Base-by-base conservation (phyloP, 2,329 filamentous ascomycete species). In the Fusarium sp. region DNA sequence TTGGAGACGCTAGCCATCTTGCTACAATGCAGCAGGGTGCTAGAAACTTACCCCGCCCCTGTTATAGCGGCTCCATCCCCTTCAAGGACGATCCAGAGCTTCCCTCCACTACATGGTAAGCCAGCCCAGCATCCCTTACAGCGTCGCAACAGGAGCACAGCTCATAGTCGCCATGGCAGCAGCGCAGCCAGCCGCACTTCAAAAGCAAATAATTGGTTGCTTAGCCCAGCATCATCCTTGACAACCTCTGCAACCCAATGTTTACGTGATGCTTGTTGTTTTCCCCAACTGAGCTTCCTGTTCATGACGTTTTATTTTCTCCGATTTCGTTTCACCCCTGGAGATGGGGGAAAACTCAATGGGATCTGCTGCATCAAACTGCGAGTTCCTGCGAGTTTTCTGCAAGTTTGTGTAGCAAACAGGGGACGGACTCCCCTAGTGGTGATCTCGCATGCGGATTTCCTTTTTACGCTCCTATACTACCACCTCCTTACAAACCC, bases 81-180 rank as follows among this genome's bases (percentile, higher is more conserved):
- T 72, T 70, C 72, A 74, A 67, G 57, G 65, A 76, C 62, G 69
- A 71, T 56, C 51, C 28, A 72, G 63, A 74, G 73, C 60, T 55
- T 65, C 57, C 32, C 67, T 64, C 70, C 61, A 56, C 66, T 56
- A 56, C 57, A 56, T 59, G 53, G 47, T 11, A 61, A 38, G 42
- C 13, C 39, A 50, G 48, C 53, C 55, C 66, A 53, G 58, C 45
- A 69, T 63, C 66, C 66, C 58, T 70, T 66, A 50, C 69, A 73
- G 67, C 70, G 76, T 67, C 35, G 63, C 63, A 74, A 55, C 62
- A 63, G 68, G 63, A 51, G 66, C 74, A 75, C 69, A 67, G 57
- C 53, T 66, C 62, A 63, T 45, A 79, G 79, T 80, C 79, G 76
- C 79, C 79, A 79, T 79, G 77, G 79, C 79, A 79, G 78, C 79